Evolutionary conservation across 768 basidiomycete species (phyloP), one percentile per base, ranked within the genome.

Genomic region (Tubosaeta sp.): DNA sequence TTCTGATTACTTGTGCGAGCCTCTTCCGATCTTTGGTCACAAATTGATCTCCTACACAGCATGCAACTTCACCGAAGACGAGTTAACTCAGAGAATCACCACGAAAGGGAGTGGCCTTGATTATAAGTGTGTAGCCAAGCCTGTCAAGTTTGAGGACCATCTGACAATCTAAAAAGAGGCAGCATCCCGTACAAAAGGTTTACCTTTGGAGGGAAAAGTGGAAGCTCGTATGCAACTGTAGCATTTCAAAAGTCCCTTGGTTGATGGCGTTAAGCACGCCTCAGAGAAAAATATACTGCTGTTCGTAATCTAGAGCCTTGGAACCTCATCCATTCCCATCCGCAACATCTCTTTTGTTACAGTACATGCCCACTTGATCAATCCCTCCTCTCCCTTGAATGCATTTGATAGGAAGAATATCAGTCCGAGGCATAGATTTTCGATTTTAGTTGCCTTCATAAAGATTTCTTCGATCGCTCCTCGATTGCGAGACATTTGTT

Each of bases 21-120:
- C 33, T n/a, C 14, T 7, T 17, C 5, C 10, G 52, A 10, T 8
- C 10, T 31, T 27, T 14, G 35, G 26, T 8, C 38, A 38, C 38
- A 29, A 3, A 45, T 22, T 50, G 12, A 59, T 38, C 16, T 3
- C 25, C 17, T 0, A 12, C 14, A 2, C 54, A 85, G 86, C 91
- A 2, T 93, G 91, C 62, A 92, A 92, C 63, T 92, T 91, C 59
- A 93, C 91, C 0, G 85, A 88, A 58, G 80, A 84, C 0, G 91
- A 93, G 62, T 63, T 92, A 33, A 78, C 74, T 58, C 61, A 70
- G 4, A 76, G 61, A 47, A 88, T 91, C 59, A 68, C 69, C 12
- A 72, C 68, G 0, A 60, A 68, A 9, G 76, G 70, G 13, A 78
- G 80, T 16, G 73, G 76, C 5, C 68, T 93, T 31, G 50, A 63